Base-by-base conservation (phyloP, 2,329 filamentous ascomycete species). In the Stachybotrys echinatus region DNA sequence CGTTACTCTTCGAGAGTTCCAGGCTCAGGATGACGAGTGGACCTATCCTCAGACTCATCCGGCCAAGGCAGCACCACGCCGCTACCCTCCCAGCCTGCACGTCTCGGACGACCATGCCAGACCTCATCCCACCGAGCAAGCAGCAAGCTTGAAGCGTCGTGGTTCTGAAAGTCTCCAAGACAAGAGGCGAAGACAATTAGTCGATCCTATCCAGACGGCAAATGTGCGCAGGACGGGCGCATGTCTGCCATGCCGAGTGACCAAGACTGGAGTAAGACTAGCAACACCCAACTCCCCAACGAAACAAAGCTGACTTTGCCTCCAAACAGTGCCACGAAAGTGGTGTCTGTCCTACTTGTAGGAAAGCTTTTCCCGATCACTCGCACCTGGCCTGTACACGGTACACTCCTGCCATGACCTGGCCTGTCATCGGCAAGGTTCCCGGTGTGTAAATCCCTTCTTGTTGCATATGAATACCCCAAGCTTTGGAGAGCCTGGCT, bases 151-250 rank as follows among this genome's bases (percentile, higher is more conserved):
- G 51, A 70, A 70, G 56, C 65, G 68, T 51, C 66, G 68, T 54
- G 62, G 65, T 45, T 64, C 67, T 52, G 61, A 58, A 45, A 59
- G 63, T 48, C 58, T 58, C 38, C 51, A 62, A 42, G 67, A 70
- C 37, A 70, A 63, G 58, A 68, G 66, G 52, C 63, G 60, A 48
- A 61, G 68, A 45, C 66, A 70, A 49, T 61, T 72, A 22, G 59
- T 60, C 49, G 64, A 72, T 54, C 69, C 66, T 40, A 66, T 71
- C 52, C 69, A 76, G 61, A 77, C 76, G 42, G 74, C 73, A 48
- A 68, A 70, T 49, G 74, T 79, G 48, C 74, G 76, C 55, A 73
- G 74, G 58, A 67, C 65, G 56, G 71, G 72, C 51, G 74, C 75
- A 31, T 79, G 76, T 56, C 65, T 73, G 48, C 70, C 69, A 50